Conservation (phyloP, 257 asterid genomes). For the Capsicum pubescens region DNA sequence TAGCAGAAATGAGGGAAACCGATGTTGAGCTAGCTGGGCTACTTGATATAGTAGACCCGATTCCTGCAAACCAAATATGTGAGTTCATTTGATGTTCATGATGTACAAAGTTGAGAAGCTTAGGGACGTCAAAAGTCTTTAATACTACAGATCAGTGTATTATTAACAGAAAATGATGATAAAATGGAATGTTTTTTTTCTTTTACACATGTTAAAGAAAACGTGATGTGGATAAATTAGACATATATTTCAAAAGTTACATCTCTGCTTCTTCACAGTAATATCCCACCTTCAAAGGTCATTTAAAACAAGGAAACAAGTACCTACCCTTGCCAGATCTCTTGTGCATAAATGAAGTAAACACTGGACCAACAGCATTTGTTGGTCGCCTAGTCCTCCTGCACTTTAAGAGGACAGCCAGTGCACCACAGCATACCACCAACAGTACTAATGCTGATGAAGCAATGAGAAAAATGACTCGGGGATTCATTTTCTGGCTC, state of each 20-base stretch:
- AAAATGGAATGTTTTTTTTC: neutral
- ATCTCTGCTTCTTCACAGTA: conserved; percentile 8
- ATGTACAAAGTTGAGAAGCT: neutral
- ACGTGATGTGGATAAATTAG: neutral
- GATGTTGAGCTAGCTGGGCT: conserved; percentile 91
- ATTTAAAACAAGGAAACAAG: conserved; percentile 20
- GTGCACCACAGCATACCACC: conserved; percentile 77
- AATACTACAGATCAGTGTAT: conserved; percentile 8
- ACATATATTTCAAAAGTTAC: neutral
- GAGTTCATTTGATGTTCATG: conserved; percentile 20
- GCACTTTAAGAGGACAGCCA: conserved; percentile 72
- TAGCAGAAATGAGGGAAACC: conserved; percentile 66
- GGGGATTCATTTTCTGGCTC: conserved; percentile 72
- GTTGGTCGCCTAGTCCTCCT: conserved; percentile 69
- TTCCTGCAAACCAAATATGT: conserved; percentile 49
- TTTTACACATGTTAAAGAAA: neutral
- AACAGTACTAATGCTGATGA: conserved; percentile 78
- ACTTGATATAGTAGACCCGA: conserved; percentile 76
- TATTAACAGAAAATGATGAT: conserved; percentile 9
- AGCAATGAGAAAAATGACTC: conserved; percentile 73
- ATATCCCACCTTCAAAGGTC: conserved; percentile 18
- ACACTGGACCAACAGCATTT: conserved; percentile 81
- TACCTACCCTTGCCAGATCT: conserved; percentile 62
- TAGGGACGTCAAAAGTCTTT: neutral
- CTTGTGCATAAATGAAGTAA: conserved; percentile 69